These are phyloP conservation scores for Apophysomyces elegans DNA, from an alignment of 371 early-diverging fungal species.

Conservation along the genomic window DNA sequence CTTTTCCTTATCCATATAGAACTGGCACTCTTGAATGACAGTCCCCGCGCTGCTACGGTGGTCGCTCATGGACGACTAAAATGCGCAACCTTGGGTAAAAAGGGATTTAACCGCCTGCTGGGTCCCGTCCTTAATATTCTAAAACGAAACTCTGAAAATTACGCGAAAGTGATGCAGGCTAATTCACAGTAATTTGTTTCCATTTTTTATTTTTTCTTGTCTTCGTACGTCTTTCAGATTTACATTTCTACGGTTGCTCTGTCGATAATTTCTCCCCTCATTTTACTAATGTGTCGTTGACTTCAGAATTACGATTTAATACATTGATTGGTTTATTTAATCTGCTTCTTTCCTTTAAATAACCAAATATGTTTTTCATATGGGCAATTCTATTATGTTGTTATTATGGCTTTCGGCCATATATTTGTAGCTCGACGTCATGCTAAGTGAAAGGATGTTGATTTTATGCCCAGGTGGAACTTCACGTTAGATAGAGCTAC, in stretches of 20 bases:
- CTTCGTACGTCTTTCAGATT: not conserved
- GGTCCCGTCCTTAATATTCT: slow-evolving; percentile 89
- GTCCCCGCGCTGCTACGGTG: slow-evolving; percentile 86
- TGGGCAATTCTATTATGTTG: too few species aligned
- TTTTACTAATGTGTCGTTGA: too few species aligned
- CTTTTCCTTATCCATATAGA: slow-evolving; percentile 44
- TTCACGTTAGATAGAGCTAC: too few species aligned
- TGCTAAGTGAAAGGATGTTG: too few species aligned
- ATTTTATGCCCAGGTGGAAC: too few species aligned
- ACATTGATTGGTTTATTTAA: too few species aligned
- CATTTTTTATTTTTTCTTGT: not conserved
- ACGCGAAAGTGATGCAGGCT: slow-evolving; percentile 34
- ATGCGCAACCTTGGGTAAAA: slow-evolving; percentile 85
- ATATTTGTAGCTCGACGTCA: too few species aligned
- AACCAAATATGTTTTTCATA: too few species aligned
- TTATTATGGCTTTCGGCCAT: too few species aligned
- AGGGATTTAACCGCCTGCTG: slow-evolving; percentile 85
- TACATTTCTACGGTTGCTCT: not conserved
- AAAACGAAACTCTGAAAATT: slow-evolving; percentile 79
- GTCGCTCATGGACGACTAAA: slow-evolving; percentile 81
- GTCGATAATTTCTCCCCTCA: too few species aligned
- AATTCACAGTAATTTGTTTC: slow-evolving; percentile 2
- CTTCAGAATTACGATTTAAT: too few species aligned
- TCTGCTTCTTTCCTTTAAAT: too few species aligned
- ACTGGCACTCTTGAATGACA: slow-evolving; percentile 83